Base-by-base conservation (phyloP, 2,329 filamentous ascomycete species). In the Epichloe sylvatica region DNA sequence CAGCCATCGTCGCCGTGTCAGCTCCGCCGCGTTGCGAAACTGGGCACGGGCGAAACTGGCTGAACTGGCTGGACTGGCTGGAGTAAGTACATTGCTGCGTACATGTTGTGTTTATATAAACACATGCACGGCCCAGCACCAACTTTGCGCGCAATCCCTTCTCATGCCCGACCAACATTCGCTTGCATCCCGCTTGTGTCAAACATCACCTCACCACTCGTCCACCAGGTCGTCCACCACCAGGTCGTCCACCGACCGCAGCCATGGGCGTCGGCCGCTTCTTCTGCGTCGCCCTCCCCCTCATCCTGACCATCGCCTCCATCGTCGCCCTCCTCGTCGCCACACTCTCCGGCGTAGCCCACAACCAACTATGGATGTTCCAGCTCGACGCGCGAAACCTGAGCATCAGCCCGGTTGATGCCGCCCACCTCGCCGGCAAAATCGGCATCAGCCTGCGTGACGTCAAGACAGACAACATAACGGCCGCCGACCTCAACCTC, bases 251-350 rank as follows among this genome's bases (percentile, higher is more conserved):
- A 53, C 38, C 49, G 13, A 62, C 62, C 55, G 55, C 50, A 64
- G 64, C 55, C 55, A 76, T 76, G 73, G 67, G 83, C 70, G 74
- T 78, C 62, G 90, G 87, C 58, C 80, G 91, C 62, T 80, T 91
- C 60, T 72, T 86, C 65, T 96, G 89, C 70, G 92, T 97, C 69
- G 78, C 86, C 68, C 73, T 72, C 91, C 91, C 53, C 53, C 89
- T 95, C 69, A 73, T 79, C 55, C 77, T 95, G 61, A 91, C 87
- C 19, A 70, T 92, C 59, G 84, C 77, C 55, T 83, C 85, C 52
- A 73, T 96, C 60, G 70, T 92, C 59, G 84, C 84, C 57, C 67
- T 83, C 55, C 67, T 81, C 53, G 70, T 81, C 44, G 77, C 72
- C 15, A 72, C 73, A 43, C 70, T 80, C 46, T 71, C 72, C 30